Conservation (phyloP, 768 basidiomycete genomes). For the Agaricus sinodeliciosus region DNA sequence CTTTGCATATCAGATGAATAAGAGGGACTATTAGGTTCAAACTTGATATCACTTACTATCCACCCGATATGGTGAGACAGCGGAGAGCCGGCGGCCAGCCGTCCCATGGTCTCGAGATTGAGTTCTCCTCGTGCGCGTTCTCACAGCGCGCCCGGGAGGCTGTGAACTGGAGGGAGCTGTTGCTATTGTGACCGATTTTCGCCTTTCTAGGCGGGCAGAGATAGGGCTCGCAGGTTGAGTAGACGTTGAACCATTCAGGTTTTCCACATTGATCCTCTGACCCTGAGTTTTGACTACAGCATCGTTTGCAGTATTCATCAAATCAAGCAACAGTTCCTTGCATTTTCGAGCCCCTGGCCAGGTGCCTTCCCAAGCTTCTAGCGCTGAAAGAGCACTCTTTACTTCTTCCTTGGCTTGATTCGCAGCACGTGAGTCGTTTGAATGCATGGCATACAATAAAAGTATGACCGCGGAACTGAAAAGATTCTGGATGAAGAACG, state of each 20-base stretch:
- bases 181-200: constrained; percentile 50
- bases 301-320: constrained; percentile 62
- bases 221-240: constrained; percentile 15
- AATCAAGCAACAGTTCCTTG: constrained; percentile 69
- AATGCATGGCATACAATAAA: constrained; percentile 81
- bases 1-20: constrained; percentile 18
- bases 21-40: neutral
- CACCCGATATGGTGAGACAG: constrained; percentile 59
- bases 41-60: constrained; percentile 41
- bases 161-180: constrained; percentile 29
- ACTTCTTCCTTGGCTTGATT: constrained; percentile 78
- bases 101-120: constrained; percentile 52
- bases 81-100: constrained; percentile 45
- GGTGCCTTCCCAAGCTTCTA: constrained; percentile 77
- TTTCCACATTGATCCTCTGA: constrained; percentile 13
- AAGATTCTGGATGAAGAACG: constrained; percentile 85
- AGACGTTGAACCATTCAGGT: constrained; percentile 17
- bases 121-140: constrained; percentile 47
- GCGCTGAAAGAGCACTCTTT: constrained; percentile 57
- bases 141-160: constrained; percentile 35
- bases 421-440: constrained; percentile 57
- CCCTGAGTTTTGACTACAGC: constrained; percentile 42
- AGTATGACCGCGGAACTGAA: constrained; percentile 88
- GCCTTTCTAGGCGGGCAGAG: constrained; percentile 39
- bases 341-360: constrained; percentile 90